These are phyloP conservation scores for Rhizopogon rudus DNA, from an alignment of 768 basidiomycete genomes.

Conservation along the genomic window DNA sequence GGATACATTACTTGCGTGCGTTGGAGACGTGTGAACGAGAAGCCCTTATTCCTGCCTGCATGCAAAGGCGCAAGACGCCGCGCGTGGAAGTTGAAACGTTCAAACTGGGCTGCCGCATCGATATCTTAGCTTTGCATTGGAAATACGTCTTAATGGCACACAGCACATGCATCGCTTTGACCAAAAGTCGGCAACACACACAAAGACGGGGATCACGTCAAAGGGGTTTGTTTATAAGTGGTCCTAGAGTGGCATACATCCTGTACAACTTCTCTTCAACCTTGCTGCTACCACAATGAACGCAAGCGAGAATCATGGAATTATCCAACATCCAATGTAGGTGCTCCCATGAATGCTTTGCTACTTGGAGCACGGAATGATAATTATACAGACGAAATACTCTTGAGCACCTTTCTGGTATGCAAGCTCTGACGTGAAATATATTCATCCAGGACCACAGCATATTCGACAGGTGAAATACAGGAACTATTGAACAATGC, in stretches of 20 bases:
- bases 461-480: slow-evolving; percentile 22
- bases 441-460: neutral
- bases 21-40: neutral
- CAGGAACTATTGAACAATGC: slow-evolving; percentile 21
- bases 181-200: neutral
- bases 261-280: neutral
- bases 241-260: neutral
- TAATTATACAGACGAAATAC: neutral
- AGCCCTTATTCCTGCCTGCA: neutral
- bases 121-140: neutral
- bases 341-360: neutral
- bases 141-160: neutral
- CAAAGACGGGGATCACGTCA: neutral
- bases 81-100: neutral
- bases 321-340: neutral
- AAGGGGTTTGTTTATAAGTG: slow-evolving; percentile 1
- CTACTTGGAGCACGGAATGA: neutral
- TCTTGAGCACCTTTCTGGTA: slow-evolving; percentile 1
- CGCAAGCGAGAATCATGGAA: neutral
- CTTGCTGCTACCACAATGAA: neutral
- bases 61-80: neutral
- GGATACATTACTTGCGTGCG: neutral
- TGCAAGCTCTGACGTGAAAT: neutral
- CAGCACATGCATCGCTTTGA: slow-evolving; percentile 2
- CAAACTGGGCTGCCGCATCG: neutral